phyloP scores from a whole-genome alignment of 805 yeast species.

The Starmerella gropengiesseri region DNA sequence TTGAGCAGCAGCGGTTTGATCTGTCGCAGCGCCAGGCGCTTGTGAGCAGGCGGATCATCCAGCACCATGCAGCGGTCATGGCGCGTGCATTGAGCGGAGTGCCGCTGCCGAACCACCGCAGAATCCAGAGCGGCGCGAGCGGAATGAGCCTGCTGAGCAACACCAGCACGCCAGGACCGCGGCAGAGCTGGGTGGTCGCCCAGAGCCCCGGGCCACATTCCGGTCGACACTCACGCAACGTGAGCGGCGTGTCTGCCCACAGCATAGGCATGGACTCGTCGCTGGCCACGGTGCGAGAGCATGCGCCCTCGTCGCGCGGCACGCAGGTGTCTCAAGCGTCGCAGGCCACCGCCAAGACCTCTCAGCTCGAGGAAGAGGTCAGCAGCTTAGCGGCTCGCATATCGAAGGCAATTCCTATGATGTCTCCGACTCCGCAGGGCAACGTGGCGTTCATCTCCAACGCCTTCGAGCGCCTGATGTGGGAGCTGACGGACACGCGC shows the following conservation, averaged over 20 bases:
- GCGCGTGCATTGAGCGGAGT: constrained; percentile 16
- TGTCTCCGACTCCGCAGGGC: constrained; percentile 19
- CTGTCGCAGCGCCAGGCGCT: constrained; percentile 10
- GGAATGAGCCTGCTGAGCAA: background rate
- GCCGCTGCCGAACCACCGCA: constrained; percentile 19
- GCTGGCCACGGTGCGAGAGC: constrained; percentile 1
- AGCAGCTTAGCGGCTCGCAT: constrained; percentile 13
- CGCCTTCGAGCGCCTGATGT: constrained; percentile 17
- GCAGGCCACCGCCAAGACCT: background rate
- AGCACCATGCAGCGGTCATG: constrained; percentile 25
- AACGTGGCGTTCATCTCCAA: constrained; percentile 13
- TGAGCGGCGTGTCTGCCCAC: constrained; percentile 2
- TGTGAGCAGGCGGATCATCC: constrained; percentile 17
- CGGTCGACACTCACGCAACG: constrained; percentile 3
- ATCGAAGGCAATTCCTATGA: constrained; percentile 13
- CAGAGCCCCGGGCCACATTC: constrained; percentile 3
- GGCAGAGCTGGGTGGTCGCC: constrained; percentile 19
- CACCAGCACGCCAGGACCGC: constrained; percentile 2
- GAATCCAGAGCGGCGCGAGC: constrained; percentile 13
- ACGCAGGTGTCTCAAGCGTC: no score
- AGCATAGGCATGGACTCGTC: constrained; percentile 3
- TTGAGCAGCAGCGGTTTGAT: constrained; percentile 15
- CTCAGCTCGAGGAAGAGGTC: constrained; percentile 14
- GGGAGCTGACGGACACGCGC: constrained; percentile 16
- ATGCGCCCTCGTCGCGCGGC: background rate